Base-by-base conservation (phyloP, 768 basidiomycete genomes). In the Dioszegia hungarica region DNA sequence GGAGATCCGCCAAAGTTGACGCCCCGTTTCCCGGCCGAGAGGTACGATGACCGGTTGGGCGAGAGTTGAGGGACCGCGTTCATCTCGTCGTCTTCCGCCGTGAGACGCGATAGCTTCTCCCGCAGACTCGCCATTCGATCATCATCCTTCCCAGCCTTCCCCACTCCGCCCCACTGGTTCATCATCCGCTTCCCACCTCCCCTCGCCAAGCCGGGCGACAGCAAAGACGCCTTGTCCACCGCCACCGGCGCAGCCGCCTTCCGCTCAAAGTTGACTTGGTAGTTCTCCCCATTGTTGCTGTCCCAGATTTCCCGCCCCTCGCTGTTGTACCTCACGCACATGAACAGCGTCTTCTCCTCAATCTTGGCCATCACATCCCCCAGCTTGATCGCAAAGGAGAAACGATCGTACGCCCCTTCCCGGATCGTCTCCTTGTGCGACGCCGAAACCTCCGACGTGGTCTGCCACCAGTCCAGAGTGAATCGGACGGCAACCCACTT, bases 381-480 rank as follows among this genome's bases (percentile, higher is more conserved):
- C 11, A 99, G 78, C 59, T 86, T 72, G 60, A 73, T 61, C 34
- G 60, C 44, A 50, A 73, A 67, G 38, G 62, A 47, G 66, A 72
- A 70, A 40, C 73, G 57, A 67, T 76, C 62, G 70, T 62, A 67
- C 64, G 61, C 49, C 10, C 73, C 73, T 10, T 68, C 74, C 56
- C 70, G 63, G 50, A 76, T 63, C 9, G 69, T 74, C 55, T 82
- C 80, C 17, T 83, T 76, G 73, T 89, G 86, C 47, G 82, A 84
- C 24, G 86, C 93, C 0, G 85, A 83, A 56, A 95, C 89, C 76
- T 98, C 94, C 75, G 86, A 88, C 57, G 90, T 93, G 44, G 94
- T 99, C 75, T 91, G 90, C 94, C 94, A 98, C 64, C 80, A 81
- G 73, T 98, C 94, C 65, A 93, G 82, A 1, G 94, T 97, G 76